Evolutionary conservation across 2,329 filamentous ascomycete species (phyloP).

Genomic region (Trichoderma sp.): DNA sequence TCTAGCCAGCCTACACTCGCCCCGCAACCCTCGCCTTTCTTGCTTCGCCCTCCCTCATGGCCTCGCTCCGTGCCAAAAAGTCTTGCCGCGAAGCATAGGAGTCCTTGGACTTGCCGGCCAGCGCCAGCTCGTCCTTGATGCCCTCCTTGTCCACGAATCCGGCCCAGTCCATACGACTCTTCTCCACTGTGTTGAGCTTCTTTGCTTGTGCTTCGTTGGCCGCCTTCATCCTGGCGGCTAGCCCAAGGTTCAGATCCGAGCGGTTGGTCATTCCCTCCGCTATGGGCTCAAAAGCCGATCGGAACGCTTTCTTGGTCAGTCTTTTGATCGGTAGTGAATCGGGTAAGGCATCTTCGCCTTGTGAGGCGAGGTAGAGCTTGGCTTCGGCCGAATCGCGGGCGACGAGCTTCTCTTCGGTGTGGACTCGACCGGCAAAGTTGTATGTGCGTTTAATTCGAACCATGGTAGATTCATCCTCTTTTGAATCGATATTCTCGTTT

Average conservation of each 20-base stretch:
- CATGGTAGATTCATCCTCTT: constrained; percentile 38
- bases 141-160: constrained; percentile 70
- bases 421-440: constrained; percentile 70
- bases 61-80: constrained; percentile 64
- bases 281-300: constrained; percentile 62
- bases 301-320: constrained; percentile 55
- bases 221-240: constrained; percentile 48
- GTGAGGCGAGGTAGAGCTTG: constrained; percentile 59
- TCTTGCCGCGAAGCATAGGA: constrained; percentile 62
- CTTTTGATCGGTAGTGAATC: constrained; percentile 40
- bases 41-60: constrained; percentile 59
- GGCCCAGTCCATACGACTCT: constrained; percentile 72
- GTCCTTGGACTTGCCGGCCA: constrained; percentile 63
- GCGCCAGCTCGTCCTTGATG: constrained; percentile 65
- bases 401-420: constrained; percentile 70
- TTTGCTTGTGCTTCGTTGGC: constrained; percentile 53
- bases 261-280: constrained; percentile 45
- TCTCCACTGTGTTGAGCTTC: constrained; percentile 70
- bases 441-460: constrained; percentile 70
- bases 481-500: background rate
- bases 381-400: constrained; percentile 64
- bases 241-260: constrained; percentile 57
- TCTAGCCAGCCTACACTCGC: constrained; percentile 26
- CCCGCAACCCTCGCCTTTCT: constrained; percentile 51
- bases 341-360: constrained; percentile 33